These are phyloP conservation scores for Babjeviella inositovora DNA, from an alignment of 805 yeast species.

Conservation along the genomic window DNA sequence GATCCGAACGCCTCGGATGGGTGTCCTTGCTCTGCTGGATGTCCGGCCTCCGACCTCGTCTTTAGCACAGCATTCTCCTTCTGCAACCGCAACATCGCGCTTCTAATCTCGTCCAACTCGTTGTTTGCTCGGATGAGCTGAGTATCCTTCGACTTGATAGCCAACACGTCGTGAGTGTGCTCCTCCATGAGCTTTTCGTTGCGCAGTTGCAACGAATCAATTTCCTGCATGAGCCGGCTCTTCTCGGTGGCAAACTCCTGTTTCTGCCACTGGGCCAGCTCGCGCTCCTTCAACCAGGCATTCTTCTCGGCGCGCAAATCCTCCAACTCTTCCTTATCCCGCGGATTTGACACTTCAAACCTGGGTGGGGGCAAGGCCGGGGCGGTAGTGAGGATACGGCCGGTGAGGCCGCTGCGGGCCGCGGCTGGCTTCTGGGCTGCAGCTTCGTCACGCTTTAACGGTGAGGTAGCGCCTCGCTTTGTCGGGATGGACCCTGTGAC, in stretches of 20 bases:
- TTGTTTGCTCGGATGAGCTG: conserved; percentile 43
- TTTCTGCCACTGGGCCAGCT: conserved; percentile 9
- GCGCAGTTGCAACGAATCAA: conserved; percentile 13
- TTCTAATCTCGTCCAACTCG: conserved; percentile 43
- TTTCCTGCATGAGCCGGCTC: conserved; percentile 13
- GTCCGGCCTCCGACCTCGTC: conserved; percentile 10
- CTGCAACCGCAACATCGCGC: conserved; percentile 36
- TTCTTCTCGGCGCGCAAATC: conserved; percentile 36
- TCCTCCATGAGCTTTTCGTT: conserved; percentile 29
- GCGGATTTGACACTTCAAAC: too few species aligned
- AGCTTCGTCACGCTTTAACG: conserved; percentile 25
- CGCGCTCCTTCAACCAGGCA: conserved; percentile 19
- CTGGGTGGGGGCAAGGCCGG: conserved; percentile 4
- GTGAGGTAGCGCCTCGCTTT: conserved; percentile 59
- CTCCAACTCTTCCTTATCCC: conserved; percentile 28
- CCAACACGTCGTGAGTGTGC: conserved; percentile 29
- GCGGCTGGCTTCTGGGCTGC: conserved; percentile 1
- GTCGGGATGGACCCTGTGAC: conserved; percentile 30
- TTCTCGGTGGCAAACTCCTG: conserved; percentile 11
- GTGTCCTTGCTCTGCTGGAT: conserved; percentile 11
- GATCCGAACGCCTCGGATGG: conserved; percentile 2
- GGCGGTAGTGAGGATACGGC: conserved; percentile 5
- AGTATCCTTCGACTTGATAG: conserved; percentile 52
- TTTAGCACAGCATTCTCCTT: conserved; percentile 23
- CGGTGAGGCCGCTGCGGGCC: conserved; percentile 3